phyloP scores from a whole-genome alignment of 208 protist genomes.

The Leishmania turanica region DNA sequence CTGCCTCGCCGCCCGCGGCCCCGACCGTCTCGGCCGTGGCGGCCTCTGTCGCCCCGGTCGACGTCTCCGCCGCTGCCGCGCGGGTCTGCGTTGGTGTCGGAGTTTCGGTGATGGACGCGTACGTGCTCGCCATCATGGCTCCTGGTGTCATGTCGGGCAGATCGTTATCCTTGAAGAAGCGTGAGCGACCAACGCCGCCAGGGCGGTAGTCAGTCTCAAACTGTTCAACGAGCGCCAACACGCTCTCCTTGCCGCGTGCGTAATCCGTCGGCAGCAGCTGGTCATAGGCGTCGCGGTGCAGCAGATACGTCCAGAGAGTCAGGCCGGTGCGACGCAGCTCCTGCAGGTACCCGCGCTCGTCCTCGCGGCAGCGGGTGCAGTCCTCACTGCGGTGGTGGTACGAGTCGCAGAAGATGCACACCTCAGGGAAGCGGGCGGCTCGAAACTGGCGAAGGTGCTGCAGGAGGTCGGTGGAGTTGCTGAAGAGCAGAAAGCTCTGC shows the following conservation, averaged over 20 bases:
- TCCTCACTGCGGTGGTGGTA: conserved; percentile 72
- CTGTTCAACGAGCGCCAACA: conserved; percentile 57
- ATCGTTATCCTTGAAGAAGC: conserved; percentile 75
- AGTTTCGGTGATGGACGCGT: conserved; percentile 22
- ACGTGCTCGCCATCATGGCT: conserved; percentile 28
- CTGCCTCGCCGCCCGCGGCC: background rate
- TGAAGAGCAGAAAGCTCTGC: conserved; percentile 76
- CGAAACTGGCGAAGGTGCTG: conserved; percentile 67
- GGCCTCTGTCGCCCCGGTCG: background rate
- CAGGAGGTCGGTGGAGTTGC: conserved; percentile 74
- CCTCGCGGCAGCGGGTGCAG: conserved; percentile 48
- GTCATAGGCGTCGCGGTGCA: conserved; percentile 61
- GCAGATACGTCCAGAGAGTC: conserved; percentile 77
- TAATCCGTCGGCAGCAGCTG: conserved; percentile 73
- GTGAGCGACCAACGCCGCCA: conserved; percentile 64
- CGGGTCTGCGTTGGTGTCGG: background rate
- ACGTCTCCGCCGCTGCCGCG: background rate
- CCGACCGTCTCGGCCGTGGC: background rate
- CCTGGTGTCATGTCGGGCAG: conserved; percentile 32
- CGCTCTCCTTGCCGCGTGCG: conserved; percentile 48
- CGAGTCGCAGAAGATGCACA: conserved; percentile 86
- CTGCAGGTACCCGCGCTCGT: conserved; percentile 68
- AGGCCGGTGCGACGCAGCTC: conserved; percentile 70
- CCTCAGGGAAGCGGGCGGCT: conserved; percentile 73
- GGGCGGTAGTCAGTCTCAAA: conserved; percentile 79